Conservation (phyloP, 495 filamentous ascomycete species). For the Daldinia loculata region DNA sequence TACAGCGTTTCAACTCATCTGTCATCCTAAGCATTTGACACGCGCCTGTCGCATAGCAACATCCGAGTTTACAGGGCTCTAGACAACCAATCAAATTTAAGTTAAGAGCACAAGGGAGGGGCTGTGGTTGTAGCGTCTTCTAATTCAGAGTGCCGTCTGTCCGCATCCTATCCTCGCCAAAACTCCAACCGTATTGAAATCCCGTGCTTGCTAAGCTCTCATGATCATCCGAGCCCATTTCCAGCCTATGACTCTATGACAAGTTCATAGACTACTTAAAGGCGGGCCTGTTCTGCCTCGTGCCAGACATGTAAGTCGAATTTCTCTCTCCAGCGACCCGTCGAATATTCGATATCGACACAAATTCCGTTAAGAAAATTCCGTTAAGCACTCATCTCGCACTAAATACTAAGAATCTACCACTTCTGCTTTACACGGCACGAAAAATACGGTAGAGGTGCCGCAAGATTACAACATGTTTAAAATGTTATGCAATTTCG, state of each 20-base stretch:
- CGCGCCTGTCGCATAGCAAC: neutral
- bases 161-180: constrained; percentile 6
- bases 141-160: constrained; percentile 3
- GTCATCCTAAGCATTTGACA: neutral
- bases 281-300: constrained; percentile 31
- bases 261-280: constrained; percentile 28
- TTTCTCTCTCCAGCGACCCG: neutral
- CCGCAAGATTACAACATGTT: neutral
- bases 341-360: neutral
- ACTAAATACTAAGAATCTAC: neutral
- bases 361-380: neutral
- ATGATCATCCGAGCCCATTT: constrained; percentile 8
- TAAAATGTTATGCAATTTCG: neutral
- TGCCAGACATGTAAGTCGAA: constrained; percentile 31
- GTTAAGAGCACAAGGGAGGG: neutral
- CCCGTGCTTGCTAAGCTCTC: neutral
- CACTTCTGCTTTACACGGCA: neutral
- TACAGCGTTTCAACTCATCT: constrained; percentile 7
- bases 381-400: neutral
- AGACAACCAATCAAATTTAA: neutral
- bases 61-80: neutral
- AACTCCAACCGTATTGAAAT: neutral
- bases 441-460: neutral
- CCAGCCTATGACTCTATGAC: constrained; percentile 25
- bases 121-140: constrained; percentile 1